These are phyloP conservation scores for Cryptococcus jaspeensis DNA, from an alignment of 1,284 basidiomycete species.

Conservation along the genomic window DNA sequence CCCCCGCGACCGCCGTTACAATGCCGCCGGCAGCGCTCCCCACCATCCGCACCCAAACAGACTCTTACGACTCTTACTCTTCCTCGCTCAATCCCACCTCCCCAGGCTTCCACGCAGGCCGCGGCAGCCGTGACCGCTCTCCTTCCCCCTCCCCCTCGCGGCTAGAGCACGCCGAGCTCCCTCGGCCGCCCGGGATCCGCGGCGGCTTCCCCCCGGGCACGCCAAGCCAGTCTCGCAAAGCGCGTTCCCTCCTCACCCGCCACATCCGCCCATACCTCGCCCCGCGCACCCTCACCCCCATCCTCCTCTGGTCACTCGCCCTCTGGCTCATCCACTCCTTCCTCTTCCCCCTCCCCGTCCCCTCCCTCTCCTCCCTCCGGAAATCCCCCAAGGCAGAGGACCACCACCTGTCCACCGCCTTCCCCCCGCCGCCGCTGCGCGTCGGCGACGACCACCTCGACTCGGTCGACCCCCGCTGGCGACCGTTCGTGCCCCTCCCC, in stretches of 20 bases:
- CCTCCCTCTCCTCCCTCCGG: conserved; percentile 19
- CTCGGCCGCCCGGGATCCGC: not conserved
- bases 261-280: conserved; percentile 14
- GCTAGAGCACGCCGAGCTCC: no score
- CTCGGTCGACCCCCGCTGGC: conserved; percentile 33
- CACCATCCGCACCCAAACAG: no score
- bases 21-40: no score
- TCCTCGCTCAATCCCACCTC: conserved; percentile 11
- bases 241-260: conserved; percentile 2
- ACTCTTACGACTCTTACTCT: conserved; percentile 11
- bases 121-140: conserved; percentile 6
- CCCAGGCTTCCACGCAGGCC: conserved; percentile 3
- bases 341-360: conserved; percentile 26
- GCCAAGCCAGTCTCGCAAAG: not conserved
- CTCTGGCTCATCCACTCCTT: conserved; percentile 30
- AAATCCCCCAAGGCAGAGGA: conserved; percentile 6
- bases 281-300: conserved; percentile 18
- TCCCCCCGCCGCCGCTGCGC: conserved; percentile 30
- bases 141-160: conserved; percentile 14
- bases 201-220: not conserved
- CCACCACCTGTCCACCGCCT: conserved; percentile 23
- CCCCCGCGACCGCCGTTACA: no score
- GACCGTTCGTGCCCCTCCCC: conserved; percentile 31
- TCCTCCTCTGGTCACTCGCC: conserved; percentile 25
- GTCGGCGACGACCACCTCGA: conserved; percentile 31